Evolutionary conservation across 495 filamentous ascomycete species (phyloP).

Genomic region (Aspergillus kassunensis): DNA sequence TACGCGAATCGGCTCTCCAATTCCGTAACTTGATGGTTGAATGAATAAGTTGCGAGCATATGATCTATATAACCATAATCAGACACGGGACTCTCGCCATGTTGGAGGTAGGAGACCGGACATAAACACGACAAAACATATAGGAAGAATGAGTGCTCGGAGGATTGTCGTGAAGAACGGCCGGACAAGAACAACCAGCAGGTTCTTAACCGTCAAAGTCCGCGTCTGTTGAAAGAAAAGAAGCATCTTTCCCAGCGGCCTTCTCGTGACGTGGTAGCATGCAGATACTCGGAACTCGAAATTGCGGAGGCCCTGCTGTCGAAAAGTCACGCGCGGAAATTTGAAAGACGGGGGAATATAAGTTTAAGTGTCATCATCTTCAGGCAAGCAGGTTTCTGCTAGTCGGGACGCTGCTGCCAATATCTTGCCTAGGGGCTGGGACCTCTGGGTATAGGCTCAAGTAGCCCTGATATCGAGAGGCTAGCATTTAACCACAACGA

Average conservation of each 20-base stretch:
- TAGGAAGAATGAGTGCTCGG: slow-evolving; percentile 66
- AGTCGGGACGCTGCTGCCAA: not conserved
- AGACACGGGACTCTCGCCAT: not conserved
- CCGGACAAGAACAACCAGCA: slow-evolving; percentile 63
- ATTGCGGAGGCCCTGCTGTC: not conserved
- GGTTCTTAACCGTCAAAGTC: slow-evolving; percentile 71
- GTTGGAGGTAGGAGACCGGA: not conserved
- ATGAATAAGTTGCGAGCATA: slow-evolving; percentile 68
- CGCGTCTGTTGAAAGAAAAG: slow-evolving; percentile 63
- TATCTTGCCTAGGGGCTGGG: not conserved
- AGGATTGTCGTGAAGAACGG: slow-evolving; percentile 59
- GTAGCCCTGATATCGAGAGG: not conserved
- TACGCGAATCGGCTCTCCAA: slow-evolving; percentile 53
- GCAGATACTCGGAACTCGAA: not conserved
- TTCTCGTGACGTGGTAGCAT: not conserved
- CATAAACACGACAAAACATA: slow-evolving; percentile 65
- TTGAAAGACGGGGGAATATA: not conserved
- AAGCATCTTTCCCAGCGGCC: slow-evolving; percentile 26
- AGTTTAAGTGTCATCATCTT: slow-evolving; percentile 2
- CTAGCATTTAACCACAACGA: not conserved
- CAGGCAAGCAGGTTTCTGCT: not conserved
- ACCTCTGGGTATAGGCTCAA: not conserved
- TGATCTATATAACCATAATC: slow-evolving; percentile 19
- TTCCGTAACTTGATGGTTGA: slow-evolving; percentile 62
- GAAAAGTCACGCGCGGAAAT: not conserved